Evolutionary conservation across 208 protist species (phyloP), one percentile per base, ranked within the genome.

Genomic region (Crithidia thermophila): DNA sequence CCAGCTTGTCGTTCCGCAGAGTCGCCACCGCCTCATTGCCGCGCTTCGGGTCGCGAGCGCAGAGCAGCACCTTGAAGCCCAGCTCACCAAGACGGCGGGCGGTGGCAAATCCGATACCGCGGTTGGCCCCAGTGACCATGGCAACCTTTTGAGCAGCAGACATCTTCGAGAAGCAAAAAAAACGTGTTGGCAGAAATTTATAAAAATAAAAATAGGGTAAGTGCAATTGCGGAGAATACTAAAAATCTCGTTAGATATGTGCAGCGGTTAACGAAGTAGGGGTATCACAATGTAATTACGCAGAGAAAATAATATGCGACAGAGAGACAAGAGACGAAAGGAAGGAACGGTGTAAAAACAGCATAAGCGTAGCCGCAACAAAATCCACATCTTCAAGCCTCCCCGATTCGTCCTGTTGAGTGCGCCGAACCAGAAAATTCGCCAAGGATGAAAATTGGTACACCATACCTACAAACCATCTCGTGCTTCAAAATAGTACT

Each of bases 41-140:
- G 4, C 78, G 59, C 25, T 72, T 71, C n/a, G 39, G 43, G 55
- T 84, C 78, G 27, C 91, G 84, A n/a, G 75, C 85, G 47, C 84
- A 87, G 28, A 97, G 45, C 18, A 95, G 72, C 10, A 96, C 86
- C 43, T 79, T 68, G 67, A 81, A 88, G 62, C 63, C 90, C 66
- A 86, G 63, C 66, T 90, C 82, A 50, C 65, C 85, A 10, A 89
- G 62, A 45, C 81, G 75, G 37, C 72, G 76, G 8, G 85, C 88
- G 9, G 82, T 93, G 37, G 86, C 81, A 28, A 90, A 72, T 34
- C 93, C 93, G 45, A 97, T 94, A 16, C 93, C 93, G 39, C 85
- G 82, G 72, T 93, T 95, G 20, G 67, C 88, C 39, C 93, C 93
- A 10, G 91, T 94, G 30, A 97, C 81, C 25, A 95, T 55, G 20